Evolutionary conservation across 1,139 yeast genomes (phyloP), one percentile per base, ranked within the genome.

Genomic region (Yamadazyma dendronema): DNA sequence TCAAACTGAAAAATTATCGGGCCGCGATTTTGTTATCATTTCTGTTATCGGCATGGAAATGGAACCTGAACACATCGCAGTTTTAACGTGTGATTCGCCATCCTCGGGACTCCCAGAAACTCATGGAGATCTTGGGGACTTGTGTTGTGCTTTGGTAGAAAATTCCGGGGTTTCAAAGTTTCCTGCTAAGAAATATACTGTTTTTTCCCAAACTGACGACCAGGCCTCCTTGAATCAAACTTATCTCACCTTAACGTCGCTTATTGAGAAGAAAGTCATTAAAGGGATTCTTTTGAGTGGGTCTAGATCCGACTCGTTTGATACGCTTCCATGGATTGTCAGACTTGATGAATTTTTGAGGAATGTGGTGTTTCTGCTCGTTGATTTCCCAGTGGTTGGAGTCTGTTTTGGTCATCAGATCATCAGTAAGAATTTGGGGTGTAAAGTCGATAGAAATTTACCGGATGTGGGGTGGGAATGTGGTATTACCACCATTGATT

Each of bases 391-490:
- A 1, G 46, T 78, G 3, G 70, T 74, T 3, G 90, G 94, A 1
- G 67, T 88, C 28, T 89, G 96, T 56, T 88, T 86, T 56, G 97
- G 96, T 3, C 96, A 88, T 57, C 97, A 89, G 55, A 67, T 87
- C 14, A 58, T 86, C 19, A 83, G 81, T 2, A 70, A 81, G 40
- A 79, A 83, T 5, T 60, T 86, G 33, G 92, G 88, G 2, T 72
- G 78, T 28, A 61, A 62, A 34, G 83, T 84, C 3, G 78, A 65
- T 5, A 65, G 79, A 41, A 84, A 81, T 56, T 57, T 65, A 1
- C 41, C 57, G 12, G 62, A 56, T 16, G 46, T 59, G 26, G 94
- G 94, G 2, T 83, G 92, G 87, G 96, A 88, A 57, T 62, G 77
- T 34, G 89, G 95, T 1, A 66, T 76, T 3, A 67, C 76, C 3